Conservation (phyloP, 768 basidiomycete species). For the Brasilioporus rufonigricans region DNA sequence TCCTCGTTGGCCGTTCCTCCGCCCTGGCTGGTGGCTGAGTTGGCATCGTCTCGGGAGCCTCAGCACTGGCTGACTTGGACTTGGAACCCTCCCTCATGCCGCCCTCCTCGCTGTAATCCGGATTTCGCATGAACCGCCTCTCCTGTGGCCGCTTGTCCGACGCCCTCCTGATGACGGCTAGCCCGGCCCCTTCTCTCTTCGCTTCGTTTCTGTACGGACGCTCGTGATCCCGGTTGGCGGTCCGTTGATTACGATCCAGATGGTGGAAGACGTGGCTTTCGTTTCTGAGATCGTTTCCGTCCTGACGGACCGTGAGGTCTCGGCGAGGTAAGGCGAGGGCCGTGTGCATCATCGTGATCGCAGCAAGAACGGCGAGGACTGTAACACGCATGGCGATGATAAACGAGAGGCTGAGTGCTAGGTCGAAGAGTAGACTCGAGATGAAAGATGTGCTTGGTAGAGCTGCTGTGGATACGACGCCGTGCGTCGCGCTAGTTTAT, state of each 20-base stretch:
- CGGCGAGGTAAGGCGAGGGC: conserved; percentile 23
- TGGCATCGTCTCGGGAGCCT: conserved; percentile 9
- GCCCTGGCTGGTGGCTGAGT: conserved; percentile 12
- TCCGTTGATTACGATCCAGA: conserved; percentile 29
- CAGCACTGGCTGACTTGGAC: conserved; percentile 7
- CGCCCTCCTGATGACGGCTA: background rate
- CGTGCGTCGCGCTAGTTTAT: conserved; percentile 12
- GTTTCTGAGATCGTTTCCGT: conserved; percentile 17
- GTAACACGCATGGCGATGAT: conserved; percentile 30
- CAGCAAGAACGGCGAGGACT: conserved; percentile 20
- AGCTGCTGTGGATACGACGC: background rate
- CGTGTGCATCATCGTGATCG: conserved; percentile 22
- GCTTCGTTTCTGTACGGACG: background rate
- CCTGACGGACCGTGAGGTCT: conserved; percentile 19
- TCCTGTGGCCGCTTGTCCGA: background rate
- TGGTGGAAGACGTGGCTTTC: conserved; percentile 28
- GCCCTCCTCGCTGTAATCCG: conserved; percentile 28
- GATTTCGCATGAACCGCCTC: conserved; percentile 21
- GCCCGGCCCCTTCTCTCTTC: background rate
- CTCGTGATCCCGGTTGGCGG: conserved; percentile 16
- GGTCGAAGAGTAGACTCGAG: conserved; percentile 6
- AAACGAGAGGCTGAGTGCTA: conserved; percentile 1
- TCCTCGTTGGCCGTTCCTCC: conserved; percentile 6
- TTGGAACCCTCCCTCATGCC: conserved; percentile 2
- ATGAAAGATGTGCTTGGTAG: background rate